Evolutionary conservation across 2,329 filamentous ascomycete genomes (phyloP).

Genomic region (Shiraia bambusicola): DNA sequence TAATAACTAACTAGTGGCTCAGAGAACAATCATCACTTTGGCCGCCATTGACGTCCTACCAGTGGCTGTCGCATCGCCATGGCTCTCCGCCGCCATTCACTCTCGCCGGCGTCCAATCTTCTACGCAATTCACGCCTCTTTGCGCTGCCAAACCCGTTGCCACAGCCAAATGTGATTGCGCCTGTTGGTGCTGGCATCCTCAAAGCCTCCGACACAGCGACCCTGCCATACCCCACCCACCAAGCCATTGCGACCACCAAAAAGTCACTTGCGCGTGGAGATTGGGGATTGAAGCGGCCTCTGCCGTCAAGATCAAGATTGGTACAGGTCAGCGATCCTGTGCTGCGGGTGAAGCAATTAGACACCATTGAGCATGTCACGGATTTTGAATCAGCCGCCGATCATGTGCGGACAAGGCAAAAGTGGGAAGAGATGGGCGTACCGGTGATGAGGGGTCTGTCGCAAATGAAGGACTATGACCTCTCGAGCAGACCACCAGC

Average conservation of each 20-base stretch:
- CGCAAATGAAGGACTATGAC: constrained; percentile 21
- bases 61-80: constrained; percentile 43
- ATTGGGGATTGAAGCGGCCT: constrained; percentile 90
- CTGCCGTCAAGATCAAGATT: constrained; percentile 73
- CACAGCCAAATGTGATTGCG: constrained; percentile 54
- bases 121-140: constrained; percentile 88
- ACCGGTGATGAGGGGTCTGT: constrained; percentile 57
- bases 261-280: constrained; percentile 71
- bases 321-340: constrained; percentile 66
- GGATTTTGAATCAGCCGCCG: constrained; percentile 79
- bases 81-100: constrained; percentile 37
- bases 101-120: constrained; percentile 66
- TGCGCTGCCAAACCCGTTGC: constrained; percentile 76
- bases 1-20: not conserved
- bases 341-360: constrained; percentile 73
- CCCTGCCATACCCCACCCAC: constrained; percentile 75
- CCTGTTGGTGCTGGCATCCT: constrained; percentile 52
- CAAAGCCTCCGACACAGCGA: constrained; percentile 67
- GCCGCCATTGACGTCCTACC: constrained; percentile 36
- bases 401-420: constrained; percentile 75
- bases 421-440: constrained; percentile 86
- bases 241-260: constrained; percentile 78
- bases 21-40: constrained; percentile 23
- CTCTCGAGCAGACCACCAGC: constrained; percentile 9
- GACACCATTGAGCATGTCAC: constrained; percentile 88